These are phyloP conservation scores for Pythium volutum DNA, from an alignment of 352 stramenopile species.

Conservation along the genomic window DNA sequence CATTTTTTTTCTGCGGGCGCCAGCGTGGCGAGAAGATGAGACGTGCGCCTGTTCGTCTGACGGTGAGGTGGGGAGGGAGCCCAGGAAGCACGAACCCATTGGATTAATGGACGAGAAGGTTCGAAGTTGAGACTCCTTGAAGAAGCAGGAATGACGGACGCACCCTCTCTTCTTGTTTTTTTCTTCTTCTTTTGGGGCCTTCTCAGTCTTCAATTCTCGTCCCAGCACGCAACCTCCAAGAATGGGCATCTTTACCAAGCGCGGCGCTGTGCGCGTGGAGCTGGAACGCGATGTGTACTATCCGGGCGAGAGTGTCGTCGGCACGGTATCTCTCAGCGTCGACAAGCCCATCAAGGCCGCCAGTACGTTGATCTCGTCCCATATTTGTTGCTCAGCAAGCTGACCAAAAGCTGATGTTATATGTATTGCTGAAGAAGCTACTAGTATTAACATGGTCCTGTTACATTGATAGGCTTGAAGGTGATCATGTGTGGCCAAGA, in stretches of 20 bases:
- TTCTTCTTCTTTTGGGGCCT: too few relatives aligned
- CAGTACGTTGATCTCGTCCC: neutral
- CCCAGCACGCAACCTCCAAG: neutral
- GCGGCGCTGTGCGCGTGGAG: slow-evolving; percentile 11
- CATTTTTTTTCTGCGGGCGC: too few relatives aligned
- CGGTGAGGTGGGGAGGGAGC: too few relatives aligned
- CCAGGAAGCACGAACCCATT: too few relatives aligned
- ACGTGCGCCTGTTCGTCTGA: too few relatives aligned
- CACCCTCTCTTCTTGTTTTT: too few relatives aligned
- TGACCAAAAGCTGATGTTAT: neutral
- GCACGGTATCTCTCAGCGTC: neutral
- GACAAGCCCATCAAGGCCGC: neutral
- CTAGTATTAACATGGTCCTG: too few relatives aligned
- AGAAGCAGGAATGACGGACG: too few relatives aligned
- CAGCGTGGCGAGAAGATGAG: too few relatives aligned
- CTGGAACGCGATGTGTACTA: neutral
- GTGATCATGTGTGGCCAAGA: slow-evolving; percentile 1
- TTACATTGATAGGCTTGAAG: too few relatives aligned
- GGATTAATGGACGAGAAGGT: too few relatives aligned
- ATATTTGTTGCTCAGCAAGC: neutral
- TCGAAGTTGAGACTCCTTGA: too few relatives aligned
- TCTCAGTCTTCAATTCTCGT: neutral
- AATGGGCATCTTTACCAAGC: slow-evolving; percentile 10
- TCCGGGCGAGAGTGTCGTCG: neutral
- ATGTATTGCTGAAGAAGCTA: neutral